Conservation (phyloP, 2,329 filamentous ascomycete genomes). For the Didymosphaeria variabile region DNA sequence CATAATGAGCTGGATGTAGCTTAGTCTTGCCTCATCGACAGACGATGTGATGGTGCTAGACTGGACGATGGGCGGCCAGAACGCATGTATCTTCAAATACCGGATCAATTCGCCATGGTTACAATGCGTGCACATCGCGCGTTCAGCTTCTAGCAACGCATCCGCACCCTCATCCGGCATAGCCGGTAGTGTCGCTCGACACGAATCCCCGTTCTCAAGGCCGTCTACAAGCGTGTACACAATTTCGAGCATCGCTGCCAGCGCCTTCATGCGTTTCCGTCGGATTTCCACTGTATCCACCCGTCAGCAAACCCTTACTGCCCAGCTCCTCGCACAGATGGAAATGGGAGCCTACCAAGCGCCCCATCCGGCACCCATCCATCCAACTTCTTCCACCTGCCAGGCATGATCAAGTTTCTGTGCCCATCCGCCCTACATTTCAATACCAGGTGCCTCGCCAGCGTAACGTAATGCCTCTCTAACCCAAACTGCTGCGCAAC, state of each 20-base stretch:
- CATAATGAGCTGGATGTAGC: too few species aligned
- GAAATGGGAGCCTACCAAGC: slow-evolving; percentile 13
- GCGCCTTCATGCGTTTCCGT: slow-evolving; percentile 10
- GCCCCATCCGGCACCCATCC: slow-evolving; percentile 17
- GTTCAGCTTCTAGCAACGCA: slow-evolving; percentile 6
- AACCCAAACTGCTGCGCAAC: slow-evolving; percentile 37
- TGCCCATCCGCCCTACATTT: slow-evolving; percentile 14
- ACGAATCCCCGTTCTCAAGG: slow-evolving; percentile 19
- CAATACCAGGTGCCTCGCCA: slow-evolving; percentile 24
- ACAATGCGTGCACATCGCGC: slow-evolving; percentile 21
- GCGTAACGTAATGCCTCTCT: slow-evolving; percentile 24
- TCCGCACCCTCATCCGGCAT: neutral
- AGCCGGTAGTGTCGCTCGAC: slow-evolving; percentile 3
- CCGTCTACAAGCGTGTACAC: slow-evolving; percentile 14
- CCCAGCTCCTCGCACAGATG: neutral
- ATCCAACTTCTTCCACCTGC: neutral
- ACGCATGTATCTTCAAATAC: slow-evolving; percentile 14
- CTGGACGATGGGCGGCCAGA: slow-evolving; percentile 19
- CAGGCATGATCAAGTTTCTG: slow-evolving; percentile 13
- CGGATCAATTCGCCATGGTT: slow-evolving; percentile 22
- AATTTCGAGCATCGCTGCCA: slow-evolving; percentile 17
- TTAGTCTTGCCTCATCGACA: slow-evolving; percentile 3
- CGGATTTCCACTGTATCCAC: slow-evolving; percentile 5
- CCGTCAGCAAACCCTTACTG: neutral
- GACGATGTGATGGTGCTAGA: neutral